Base-by-base conservation (phyloP, 2,329 filamentous ascomycete species). In the Apiospora pterosperma region DNA sequence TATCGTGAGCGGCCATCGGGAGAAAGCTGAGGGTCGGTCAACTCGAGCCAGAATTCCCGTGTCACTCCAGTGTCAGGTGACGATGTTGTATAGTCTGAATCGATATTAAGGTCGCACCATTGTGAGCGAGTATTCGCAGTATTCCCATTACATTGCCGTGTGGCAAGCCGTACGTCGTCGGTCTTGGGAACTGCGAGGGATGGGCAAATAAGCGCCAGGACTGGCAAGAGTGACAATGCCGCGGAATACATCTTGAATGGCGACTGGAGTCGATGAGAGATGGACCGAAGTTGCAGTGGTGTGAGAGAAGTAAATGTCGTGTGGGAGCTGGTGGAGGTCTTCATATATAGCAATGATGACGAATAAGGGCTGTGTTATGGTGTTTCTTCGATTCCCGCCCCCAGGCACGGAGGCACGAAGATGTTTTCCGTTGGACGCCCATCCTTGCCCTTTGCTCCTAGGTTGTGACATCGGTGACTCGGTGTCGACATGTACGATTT, bases 71-170 rank as follows among this genome's bases (percentile, higher is more conserved):
- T 80, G 41, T 78, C 70, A 1, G 77, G 77, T 8, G 69, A 69
- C 7, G 69, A 67, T 7, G 67, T 68, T 12, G 69, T 70, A 66
- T 76, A 77, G 63, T 79, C 74, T 0, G 75, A 77, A 16, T 74
- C 71, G 23, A 79, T 71, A 39, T 76, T 75, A 59, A 77, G 78
- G 59, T 79, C 74, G 16, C 78, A 79, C 79, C 78, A 76, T 42
- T 65, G 64, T 6, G 38, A 42, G n/a, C 60, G 25, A 4, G 60
- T 48, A 8, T 7, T 8, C 2, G 60, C 60, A 12, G 60, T 36
- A 10, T 62, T 62, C 6, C 60, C 60, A 1, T 36, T 39, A 19
- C 58, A 60, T 0, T 12, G 8, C 2, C 58, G 34, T 14, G 34
- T n/a, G n/a, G 58, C 0, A 5, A 39, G 21, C 23, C 7, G 12